Base-by-base conservation (phyloP, 441 rosid species). In the Jatropha podagrica region DNA sequence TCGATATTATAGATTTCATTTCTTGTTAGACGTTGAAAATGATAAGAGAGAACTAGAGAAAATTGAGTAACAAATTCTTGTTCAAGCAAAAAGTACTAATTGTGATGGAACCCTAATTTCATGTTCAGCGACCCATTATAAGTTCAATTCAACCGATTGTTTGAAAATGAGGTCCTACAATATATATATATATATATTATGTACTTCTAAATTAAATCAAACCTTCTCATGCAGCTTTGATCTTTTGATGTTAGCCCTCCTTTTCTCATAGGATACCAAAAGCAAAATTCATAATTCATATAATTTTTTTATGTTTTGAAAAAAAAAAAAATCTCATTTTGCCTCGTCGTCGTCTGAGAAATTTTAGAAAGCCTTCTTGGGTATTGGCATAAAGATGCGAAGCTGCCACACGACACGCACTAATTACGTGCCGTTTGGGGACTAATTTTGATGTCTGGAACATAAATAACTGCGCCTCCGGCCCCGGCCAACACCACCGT, bases 241-340 rank as follows among this genome's bases (percentile, higher is more conserved):
- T 38, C 5, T 5, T 40, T 9, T 20, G 52, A n/a, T 12, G 23
- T 23, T 17, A 61, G 46, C 15, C 44, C 20, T 64, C 48, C 69
- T 52, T 56, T 58, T 20, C 18, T 12, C 81, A 74, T 69, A 74
- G 81, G 77, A 73, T 78, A 46, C 72, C 67, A 37, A 37, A 68
- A 37, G 12, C 38, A 20, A 52, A 27, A 61, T n/a, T 32, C 32
- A 32, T 2, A 32, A 60, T 18, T 12, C 61, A 18, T 8, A 54
- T 62, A 49, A 23, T 23, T 23, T 23, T 23, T 23, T 23, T 23
- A n/a, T n/a, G n/a, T 23, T 23, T 23, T 23, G 23, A 23, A 32
- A 32, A 32, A 32, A 27, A 27, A 27, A 32, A 32, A 32, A 32
- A 32, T 32, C 32, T 32, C 32, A 37, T 63, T 2, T 26, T 65